These are phyloP conservation scores for Artomyces pyxidatus DNA, from an alignment of 768 basidiomycete species.

Conservation along the genomic window DNA sequence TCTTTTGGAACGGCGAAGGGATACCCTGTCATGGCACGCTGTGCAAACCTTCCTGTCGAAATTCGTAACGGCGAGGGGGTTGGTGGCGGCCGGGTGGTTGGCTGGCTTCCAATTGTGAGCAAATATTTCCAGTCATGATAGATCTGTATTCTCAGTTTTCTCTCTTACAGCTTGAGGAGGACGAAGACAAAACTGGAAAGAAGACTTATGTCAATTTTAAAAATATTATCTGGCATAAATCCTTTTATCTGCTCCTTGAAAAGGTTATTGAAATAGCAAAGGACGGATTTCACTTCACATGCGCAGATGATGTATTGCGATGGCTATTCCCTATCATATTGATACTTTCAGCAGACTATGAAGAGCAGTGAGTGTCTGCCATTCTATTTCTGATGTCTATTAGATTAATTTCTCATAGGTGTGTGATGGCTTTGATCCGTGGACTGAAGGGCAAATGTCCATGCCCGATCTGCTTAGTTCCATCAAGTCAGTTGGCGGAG, in stretches of 20 bases:
- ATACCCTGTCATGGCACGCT: constrained; percentile 14
- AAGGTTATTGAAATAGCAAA: constrained; percentile 2
- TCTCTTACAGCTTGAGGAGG: constrained; percentile 6
- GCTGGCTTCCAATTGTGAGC: constrained; percentile 21
- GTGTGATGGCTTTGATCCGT: not conserved
- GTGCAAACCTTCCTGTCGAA: constrained; percentile 11
- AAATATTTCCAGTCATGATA: too few species aligned
- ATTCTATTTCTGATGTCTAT: not conserved
- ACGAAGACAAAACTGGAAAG: constrained; percentile 4
- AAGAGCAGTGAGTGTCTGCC: constrained; percentile 18
- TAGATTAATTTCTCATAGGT: not conserved
- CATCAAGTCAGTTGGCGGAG: not conserved
- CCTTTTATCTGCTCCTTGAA: constrained; percentile 12
- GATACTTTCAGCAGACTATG: constrained; percentile 22
- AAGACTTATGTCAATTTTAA: constrained; percentile 15
- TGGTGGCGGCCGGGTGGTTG: constrained; percentile 17
- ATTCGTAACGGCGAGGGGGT: constrained; percentile 9
- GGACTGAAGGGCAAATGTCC: not conserved
- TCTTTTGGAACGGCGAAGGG: constrained; percentile 14
- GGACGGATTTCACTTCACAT: constrained; percentile 7
- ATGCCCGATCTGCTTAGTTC: not conserved
- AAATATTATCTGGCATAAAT: constrained; percentile 18
- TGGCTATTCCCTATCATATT: constrained; percentile 17
- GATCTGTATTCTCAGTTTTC: not conserved
- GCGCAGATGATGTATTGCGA: not conserved